Evolutionary conservation across 306 rosid genomes (phyloP), one percentile per base, ranked within the genome.

Genomic region (Inga oerstediana): DNA sequence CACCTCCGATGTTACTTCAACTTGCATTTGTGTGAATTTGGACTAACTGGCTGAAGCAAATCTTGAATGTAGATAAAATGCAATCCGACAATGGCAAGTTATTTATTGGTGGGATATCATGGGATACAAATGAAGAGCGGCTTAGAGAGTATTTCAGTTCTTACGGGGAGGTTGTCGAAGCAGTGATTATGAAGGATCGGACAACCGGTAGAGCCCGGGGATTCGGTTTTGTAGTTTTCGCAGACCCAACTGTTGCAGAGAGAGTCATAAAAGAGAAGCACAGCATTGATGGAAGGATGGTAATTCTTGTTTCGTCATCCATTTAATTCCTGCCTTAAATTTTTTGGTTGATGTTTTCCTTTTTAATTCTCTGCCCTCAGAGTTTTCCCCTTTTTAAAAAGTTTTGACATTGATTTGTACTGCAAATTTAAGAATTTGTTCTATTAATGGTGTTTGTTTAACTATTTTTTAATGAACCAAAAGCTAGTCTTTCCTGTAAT

Each of bases 131-230:
- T 88, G 98, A 96, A 89, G 99, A 92, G 82, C 97, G 99, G 56
- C 94, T 96, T 80, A 91, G 92, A 82, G 98, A 92, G 89, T 96
- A 94, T 80, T 96, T 96, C 84, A 83, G 94, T 87, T 74, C 87
- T 65, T 96, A 84, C 72, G 99, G 99, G 15, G 99, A 96, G 82
- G 96, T 96, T 81, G 94, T 93, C 77, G 99, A 96, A 85, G 97
- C 98, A 34, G 98, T 96, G 84, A 96, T 96, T 81, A 96, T 96
- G 99, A 96, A 96, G 92, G 99, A 96, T 92, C 98, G 98, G 84
- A 92, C 97, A 48, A 93, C 98, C 0, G 97, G 99, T 74, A 93
- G 98, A 74, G 99, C 97, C 56, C 95, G 99, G 39, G 99, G 99
- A 79, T 96, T 96, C 34, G 99, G 99, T 70, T 95, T 95, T 78